Evolutionary conservation across 1,139 yeast species (phyloP), one percentile per base, ranked within the genome.

Genomic region (Taphrina sp.): DNA sequence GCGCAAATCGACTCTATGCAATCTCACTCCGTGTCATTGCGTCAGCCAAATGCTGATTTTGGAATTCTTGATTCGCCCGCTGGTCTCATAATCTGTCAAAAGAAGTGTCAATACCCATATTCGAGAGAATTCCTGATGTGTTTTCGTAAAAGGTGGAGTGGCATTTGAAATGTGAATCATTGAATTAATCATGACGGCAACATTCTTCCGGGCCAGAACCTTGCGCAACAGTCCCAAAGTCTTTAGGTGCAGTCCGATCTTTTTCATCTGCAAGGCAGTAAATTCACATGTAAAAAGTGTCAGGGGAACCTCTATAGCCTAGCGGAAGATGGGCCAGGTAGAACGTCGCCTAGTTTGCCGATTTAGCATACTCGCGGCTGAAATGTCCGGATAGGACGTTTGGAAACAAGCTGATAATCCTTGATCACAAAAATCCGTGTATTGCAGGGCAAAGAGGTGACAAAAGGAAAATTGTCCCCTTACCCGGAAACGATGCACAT

Each of bases 261-360:
- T 31, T 7, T 31, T 39, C 54, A 49, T 38, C 14, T 36, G 29
- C 7, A 38, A 26, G 12, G 46, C 54, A n/a, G 39, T 49, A 19
- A 38, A 49, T 8, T 45, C 54, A 14, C 39, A 28, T 29, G 39
- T 33, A 3, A 46, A 33, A 10, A 49, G 44, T 12, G 54, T 34
- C 26, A 49, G 23, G 12, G 19, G n/a, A 24, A 39, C 54, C 17
- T 38, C 33, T 12, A 39, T 17, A 10, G 23, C 54, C 54, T 3
- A 34, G 28, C 2, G 46, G 24, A 2, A 49, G 41, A 14, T 49
- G 54, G 8, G 54, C 46, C 3, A 49, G 46, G 17, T 31, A 49
- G 46, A 29, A 49, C 16, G 39, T 39, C 17, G 54, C 54, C 54
- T 46, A 49, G 12, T 29, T 49, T 5, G 54, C 37, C 41, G 24